These are phyloP conservation scores for Hymenoscyphus fructigenus DNA, from an alignment of 2,329 filamentous ascomycete genomes.

Conservation along the genomic window DNA sequence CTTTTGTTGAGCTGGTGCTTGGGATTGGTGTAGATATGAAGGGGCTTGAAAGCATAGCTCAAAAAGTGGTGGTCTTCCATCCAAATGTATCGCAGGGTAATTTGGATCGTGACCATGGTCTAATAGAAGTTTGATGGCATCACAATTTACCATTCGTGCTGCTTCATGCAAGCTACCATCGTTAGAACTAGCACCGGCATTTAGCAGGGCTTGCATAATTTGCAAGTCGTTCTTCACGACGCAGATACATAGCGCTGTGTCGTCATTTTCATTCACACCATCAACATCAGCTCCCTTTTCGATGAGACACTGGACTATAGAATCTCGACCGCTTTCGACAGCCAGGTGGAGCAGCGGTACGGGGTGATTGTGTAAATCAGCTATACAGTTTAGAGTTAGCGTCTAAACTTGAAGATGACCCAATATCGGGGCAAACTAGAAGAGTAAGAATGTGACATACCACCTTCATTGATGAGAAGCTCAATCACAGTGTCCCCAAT, in stretches of 20 bases:
- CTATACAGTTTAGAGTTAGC: conserved; percentile 40
- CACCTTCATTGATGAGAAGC: conserved; percentile 50
- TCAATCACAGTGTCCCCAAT: conserved; percentile 58
- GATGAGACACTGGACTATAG: conserved; percentile 10
- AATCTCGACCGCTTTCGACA: conserved; percentile 8
- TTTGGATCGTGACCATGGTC: conserved; percentile 59
- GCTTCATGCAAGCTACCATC: conserved; percentile 68
- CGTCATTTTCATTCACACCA: background rate
- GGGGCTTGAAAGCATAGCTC: conserved; percentile 59
- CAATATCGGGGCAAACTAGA: conserved; percentile 51
- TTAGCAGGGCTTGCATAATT: conserved; percentile 51
- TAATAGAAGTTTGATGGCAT: conserved; percentile 55
- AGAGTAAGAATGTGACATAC: conserved; percentile 28
- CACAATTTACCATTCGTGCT: conserved; percentile 56
- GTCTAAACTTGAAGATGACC: background rate
- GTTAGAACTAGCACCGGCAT: conserved; percentile 64
- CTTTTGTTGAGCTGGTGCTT: conserved; percentile 45
- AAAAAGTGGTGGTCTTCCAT: conserved; percentile 60
- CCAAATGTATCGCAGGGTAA: conserved; percentile 62
- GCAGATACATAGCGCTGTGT: conserved; percentile 9
- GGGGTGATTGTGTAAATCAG: conserved; percentile 7
- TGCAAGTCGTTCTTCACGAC: conserved; percentile 50
- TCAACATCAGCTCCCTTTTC: conserved; percentile 14
- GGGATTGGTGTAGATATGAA: conserved; percentile 38
- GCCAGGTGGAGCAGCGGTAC: conserved; percentile 13